These are phyloP conservation scores for Blastobotrys ciferrii DNA, from an alignment of 1,139 yeast species.

Conservation along the genomic window DNA sequence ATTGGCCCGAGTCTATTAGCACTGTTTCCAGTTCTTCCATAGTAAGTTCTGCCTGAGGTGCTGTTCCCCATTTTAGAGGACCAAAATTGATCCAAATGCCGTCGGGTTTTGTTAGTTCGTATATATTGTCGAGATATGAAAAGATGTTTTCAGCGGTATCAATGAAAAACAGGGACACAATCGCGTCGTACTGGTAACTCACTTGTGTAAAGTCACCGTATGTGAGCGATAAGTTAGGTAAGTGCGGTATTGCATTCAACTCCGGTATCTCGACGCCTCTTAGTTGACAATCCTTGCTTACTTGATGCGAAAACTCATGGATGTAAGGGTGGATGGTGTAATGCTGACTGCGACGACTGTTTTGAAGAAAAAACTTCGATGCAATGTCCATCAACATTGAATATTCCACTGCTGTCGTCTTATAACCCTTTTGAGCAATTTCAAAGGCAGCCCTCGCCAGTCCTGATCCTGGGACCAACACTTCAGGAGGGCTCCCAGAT, in stretches of 20 bases:
- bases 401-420: slow-evolving; percentile 68
- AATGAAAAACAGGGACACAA: slow-evolving; percentile 72
- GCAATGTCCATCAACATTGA: slow-evolving; percentile 72
- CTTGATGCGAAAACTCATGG: slow-evolving; percentile 71
- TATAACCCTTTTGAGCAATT: slow-evolving; percentile 45
- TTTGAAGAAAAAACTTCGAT: slow-evolving; percentile 47
- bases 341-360: not conserved
- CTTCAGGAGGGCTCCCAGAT: slow-evolving; percentile 29
- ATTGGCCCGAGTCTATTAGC: slow-evolving; percentile 52
- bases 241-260: not conserved
- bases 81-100: slow-evolving; percentile 83
- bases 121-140: slow-evolving; percentile 63
- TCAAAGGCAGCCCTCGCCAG: slow-evolving; percentile 70
- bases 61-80: slow-evolving; percentile 84
- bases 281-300: slow-evolving; percentile 48
- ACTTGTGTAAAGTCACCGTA: slow-evolving; percentile 59
- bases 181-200: slow-evolving; percentile 31
- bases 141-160: slow-evolving; percentile 86
- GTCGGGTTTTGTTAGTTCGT: slow-evolving; percentile 45
- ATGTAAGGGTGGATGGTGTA: slow-evolving; percentile 54
- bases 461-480: slow-evolving; percentile 79
- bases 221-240: slow-evolving; percentile 45
- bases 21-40: slow-evolving; percentile 59
- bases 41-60: slow-evolving; percentile 73
- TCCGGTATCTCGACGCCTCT: slow-evolving; percentile 42